phyloP scores from a whole-genome alignment of 1,284 basidiomycete genomes.

The Pulveroboletus sp. region DNA sequence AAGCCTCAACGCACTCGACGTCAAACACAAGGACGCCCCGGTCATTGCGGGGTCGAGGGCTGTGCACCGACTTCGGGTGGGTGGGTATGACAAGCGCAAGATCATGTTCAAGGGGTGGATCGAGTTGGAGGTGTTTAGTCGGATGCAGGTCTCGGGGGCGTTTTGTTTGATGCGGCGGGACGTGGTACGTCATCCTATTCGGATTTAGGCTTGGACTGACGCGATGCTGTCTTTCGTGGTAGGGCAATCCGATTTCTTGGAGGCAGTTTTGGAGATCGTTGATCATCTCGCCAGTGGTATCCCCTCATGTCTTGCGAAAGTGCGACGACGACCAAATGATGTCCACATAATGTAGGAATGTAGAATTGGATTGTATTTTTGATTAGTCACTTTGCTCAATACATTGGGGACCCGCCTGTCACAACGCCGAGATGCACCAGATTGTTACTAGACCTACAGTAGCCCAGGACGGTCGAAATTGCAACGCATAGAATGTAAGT shows the following conservation, averaged over 20 bases:
- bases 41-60: constrained; percentile 20
- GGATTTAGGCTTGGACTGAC: neutral
- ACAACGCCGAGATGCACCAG: no score
- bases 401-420: no score
- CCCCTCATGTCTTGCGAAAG: constrained; percentile 55
- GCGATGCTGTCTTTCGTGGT: neutral
- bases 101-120: constrained; percentile 71
- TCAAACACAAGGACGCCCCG: constrained; percentile 51
- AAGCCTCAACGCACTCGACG: constrained; percentile 47
- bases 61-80: constrained; percentile 53
- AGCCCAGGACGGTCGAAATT: no score
- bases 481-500: no score
- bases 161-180: constrained; percentile 70
- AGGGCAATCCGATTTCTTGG: constrained; percentile 79
- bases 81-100: constrained; percentile 62
- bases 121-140: constrained; percentile 58
- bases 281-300: constrained; percentile 49
- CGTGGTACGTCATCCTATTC: constrained; percentile 43
- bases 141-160: constrained; percentile 49
- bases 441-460: no score
- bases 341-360: neutral
- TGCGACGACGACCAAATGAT: neutral
- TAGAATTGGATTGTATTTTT: neutral
- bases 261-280: constrained; percentile 68
- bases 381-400: neutral